A percentile compares a stretch with the other conserved stretches of the same genome.
Conservation (phyloP, 228 moss, liverwort and hornwort species). For the Sphagnum magellanicum region DNA sequence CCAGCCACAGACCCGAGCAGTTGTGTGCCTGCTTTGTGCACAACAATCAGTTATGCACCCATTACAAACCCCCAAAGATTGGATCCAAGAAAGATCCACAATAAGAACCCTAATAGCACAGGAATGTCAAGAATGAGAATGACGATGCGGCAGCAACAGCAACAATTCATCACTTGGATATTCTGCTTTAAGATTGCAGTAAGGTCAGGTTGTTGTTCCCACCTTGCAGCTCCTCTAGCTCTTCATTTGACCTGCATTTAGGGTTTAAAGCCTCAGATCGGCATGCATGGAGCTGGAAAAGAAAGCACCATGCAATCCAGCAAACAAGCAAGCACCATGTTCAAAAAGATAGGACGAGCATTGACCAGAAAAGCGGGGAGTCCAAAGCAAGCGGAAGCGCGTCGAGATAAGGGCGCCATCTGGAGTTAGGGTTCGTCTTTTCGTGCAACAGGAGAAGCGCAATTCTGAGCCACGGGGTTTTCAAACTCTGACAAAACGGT, state of each 20-base stretch:
- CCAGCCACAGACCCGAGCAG: conserved; percentile 67
- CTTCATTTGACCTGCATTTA: conserved; percentile 27
- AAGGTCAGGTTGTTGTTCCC: conserved; percentile 6
- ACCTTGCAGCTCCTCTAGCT: conserved; percentile 38
- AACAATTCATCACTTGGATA: too few relatives aligned
- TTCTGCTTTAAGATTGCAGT: too few relatives aligned
- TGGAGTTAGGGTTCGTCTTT: conserved; percentile 43
- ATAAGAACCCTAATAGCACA: too few relatives aligned
- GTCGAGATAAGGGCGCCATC: conserved; percentile 78
- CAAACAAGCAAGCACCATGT: neutral
- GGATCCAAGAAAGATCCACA: too few relatives aligned
- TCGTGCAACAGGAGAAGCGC: conserved; percentile 70
- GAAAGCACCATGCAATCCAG: neutral
- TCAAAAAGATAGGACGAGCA: neutral
- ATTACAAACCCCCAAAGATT: too few relatives aligned
- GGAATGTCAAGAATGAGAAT: too few relatives aligned
- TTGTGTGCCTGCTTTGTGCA: conserved; percentile 49
- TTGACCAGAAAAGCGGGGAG: conserved; percentile 89
- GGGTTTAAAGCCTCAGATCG: too few relatives aligned
- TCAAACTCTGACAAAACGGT: conserved; percentile 36
- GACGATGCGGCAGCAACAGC: too few relatives aligned
- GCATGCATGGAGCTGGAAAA: neutral
- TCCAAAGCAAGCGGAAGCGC: conserved; percentile 53
- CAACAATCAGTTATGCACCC: neutral
- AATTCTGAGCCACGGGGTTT: conserved; percentile 66